Evolutionary conservation across 148 eudicot species (phyloP).

Genomic region (Rhododendron ovatum): DNA sequence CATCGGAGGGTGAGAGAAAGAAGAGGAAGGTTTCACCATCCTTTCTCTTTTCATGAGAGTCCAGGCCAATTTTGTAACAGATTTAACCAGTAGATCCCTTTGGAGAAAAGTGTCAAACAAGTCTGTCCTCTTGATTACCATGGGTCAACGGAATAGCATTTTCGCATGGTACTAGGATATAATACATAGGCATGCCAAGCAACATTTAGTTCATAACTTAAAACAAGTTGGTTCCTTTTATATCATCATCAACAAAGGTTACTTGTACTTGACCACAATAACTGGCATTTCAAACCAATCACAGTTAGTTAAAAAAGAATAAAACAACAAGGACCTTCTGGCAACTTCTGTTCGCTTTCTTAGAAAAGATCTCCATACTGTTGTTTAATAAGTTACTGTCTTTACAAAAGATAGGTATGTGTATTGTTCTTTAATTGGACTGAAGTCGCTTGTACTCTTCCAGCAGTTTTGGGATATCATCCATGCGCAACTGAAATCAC

Average conservation of each 20-base stretch:
- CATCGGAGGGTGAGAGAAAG: no score
- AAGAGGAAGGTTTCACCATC: no score
- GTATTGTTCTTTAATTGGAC: conserved; percentile 8
- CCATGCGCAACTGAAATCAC: conserved; percentile 52
- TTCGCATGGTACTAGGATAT: background rate
- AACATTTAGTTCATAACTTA: background rate
- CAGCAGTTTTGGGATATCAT: conserved; percentile 48
- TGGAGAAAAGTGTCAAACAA: no score
- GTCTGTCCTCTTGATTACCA: background rate
- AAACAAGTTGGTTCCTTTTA: background rate
- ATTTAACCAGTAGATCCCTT: no score
- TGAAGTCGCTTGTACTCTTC: conserved; percentile 44
- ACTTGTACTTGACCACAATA: background rate
- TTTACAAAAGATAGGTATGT: background rate
- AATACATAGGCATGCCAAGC: background rate
- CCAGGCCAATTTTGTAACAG: no score
- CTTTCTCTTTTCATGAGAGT: no score
- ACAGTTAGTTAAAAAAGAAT: background rate
- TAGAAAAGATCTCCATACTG: background rate
- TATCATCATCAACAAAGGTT: background rate
- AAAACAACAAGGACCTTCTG: background rate
- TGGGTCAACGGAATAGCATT: background rate
- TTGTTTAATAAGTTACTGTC: background rate
- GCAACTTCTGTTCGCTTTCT: background rate
- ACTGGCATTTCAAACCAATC: background rate